These are phyloP conservation scores for Neofusicoccum kwambonambiense DNA, from an alignment of 2,329 filamentous ascomycete species.

Conservation along the genomic window DNA sequence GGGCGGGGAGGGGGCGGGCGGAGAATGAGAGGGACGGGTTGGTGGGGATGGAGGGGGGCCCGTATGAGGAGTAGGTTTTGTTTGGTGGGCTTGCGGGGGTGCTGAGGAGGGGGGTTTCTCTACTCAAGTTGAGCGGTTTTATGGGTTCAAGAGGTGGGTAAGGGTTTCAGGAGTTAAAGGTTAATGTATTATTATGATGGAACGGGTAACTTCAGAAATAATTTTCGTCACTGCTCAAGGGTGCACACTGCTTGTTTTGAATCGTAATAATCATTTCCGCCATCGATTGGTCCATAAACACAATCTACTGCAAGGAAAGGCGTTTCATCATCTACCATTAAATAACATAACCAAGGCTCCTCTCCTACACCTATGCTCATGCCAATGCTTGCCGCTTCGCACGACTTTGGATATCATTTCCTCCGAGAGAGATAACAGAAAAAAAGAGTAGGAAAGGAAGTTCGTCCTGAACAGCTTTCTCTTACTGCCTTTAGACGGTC, in stretches of 20 bases:
- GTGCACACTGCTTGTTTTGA: too few species aligned
- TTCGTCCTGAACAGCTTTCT: background rate
- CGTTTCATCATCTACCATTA: slow-evolving; percentile 2
- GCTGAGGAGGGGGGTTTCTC: background rate
- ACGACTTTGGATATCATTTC: slow-evolving; percentile 4
- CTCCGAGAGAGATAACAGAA: background rate
- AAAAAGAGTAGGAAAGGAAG: background rate
- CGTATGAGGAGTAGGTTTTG: background rate
- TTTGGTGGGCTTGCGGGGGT: too few species aligned
- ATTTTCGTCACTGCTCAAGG: too few species aligned
- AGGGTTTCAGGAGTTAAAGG: too few species aligned
- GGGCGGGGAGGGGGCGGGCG: slow-evolving; percentile 38
- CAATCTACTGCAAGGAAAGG: background rate
- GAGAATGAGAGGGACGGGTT: slow-evolving; percentile 62
- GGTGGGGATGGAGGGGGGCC: slow-evolving; percentile 44
- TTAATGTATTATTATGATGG: too few species aligned
- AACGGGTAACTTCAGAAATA: too few species aligned
- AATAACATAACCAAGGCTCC: background rate
- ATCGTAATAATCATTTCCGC: background rate
- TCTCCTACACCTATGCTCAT: background rate
- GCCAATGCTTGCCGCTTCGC: background rate
- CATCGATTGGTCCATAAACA: background rate
- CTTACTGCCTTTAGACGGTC: background rate
- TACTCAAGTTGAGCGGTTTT: background rate
- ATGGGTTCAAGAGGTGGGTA: background rate